A percentile compares a stretch with the other conserved stretches of the same genome.
Evolutionary conservation across 768 basidiomycete species (phyloP).

Genomic region (Lactarius pseudohatsudake): DNA sequence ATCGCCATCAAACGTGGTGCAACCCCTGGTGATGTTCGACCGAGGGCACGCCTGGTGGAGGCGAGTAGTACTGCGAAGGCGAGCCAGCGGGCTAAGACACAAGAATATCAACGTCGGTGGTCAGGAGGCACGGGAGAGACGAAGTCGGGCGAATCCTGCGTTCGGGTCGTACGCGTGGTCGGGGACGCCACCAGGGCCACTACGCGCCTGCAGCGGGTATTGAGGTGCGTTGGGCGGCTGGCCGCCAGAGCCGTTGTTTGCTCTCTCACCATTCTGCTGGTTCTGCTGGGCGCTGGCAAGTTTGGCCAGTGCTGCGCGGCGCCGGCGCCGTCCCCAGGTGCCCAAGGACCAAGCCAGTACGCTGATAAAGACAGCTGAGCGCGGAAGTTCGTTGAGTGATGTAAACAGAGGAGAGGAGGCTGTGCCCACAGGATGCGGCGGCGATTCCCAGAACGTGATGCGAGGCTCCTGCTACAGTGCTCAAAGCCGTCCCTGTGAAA

Average conservation of each 20-base stretch:
- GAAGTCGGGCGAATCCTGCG: neutral
- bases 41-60: constrained; percentile 7
- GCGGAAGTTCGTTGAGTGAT: neutral
- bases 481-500: neutral
- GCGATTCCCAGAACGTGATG: constrained; percentile 5
- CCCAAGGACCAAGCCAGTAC: too few relatives aligned
- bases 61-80: constrained; percentile 11
- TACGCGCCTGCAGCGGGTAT: constrained; percentile 14
- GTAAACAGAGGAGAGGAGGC: too few relatives aligned
- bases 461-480: neutral
- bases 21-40: too few relatives aligned
- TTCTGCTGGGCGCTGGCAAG: neutral
- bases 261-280: neutral
- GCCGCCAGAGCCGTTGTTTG: neutral
- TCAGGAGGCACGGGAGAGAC: neutral
- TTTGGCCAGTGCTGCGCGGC: neutral
- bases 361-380: neutral
- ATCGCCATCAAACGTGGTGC: neutral
- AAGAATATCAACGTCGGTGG: neutral
- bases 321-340: neutral
- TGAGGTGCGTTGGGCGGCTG: neutral
- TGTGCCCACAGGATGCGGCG: neutral
- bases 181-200: too few relatives aligned
- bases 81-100: neutral
- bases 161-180: neutral